Percentiles rank a stretch among this genome's conserved stretches.
These are phyloP conservation scores for Plasmodium berghei DNA, from an alignment of 169 alveolate genomes.

Conservation along the genomic window DNA sequence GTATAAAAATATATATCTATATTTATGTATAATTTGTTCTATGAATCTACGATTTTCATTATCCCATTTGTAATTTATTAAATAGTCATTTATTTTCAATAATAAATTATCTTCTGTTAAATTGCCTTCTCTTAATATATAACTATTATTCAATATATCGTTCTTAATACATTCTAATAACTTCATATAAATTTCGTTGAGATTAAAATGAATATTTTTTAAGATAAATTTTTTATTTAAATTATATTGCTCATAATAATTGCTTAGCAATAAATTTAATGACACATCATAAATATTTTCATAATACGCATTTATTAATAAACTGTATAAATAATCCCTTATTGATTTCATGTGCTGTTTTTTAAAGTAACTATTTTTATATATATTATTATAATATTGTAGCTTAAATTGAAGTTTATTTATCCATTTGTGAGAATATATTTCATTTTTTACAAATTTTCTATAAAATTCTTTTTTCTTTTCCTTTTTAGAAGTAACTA, in stretches of 20 bases:
- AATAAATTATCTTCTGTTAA: constrained; percentile 18
- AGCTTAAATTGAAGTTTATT: constrained; percentile 61
- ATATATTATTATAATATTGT: constrained; percentile 56
- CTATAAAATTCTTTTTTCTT: constrained; percentile 69
- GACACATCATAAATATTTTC: constrained; percentile 63
- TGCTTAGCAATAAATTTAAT: constrained; percentile 29
- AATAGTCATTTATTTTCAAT: constrained; percentile 35
- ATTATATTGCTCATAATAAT: constrained; percentile 42
- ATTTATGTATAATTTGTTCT: constrained; percentile 38
- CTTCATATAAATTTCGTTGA: constrained; percentile 40
- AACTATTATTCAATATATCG: constrained; percentile 26
- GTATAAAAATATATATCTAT: constrained; percentile 53
- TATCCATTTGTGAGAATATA: constrained; percentile 69
- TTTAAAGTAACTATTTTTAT: constrained; percentile 48
- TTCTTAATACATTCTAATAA: constrained; percentile 12
- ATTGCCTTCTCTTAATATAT: constrained; percentile 7
- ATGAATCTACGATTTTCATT: constrained; percentile 23
- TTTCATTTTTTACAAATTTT: constrained; percentile 70
- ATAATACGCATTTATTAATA: constrained; percentile 41
- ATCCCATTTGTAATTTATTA: constrained; percentile 68
- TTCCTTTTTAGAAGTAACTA: constrained; percentile 71
- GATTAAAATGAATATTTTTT: constrained; percentile 36
- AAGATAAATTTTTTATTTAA: constrained; percentile 14
- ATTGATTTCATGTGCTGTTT: constrained; percentile 24
- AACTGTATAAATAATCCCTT: constrained; percentile 27